Conservation (phyloP, 192 early-diverging fungal genomes). For the Gaertneriomyces semiglobifer region DNA sequence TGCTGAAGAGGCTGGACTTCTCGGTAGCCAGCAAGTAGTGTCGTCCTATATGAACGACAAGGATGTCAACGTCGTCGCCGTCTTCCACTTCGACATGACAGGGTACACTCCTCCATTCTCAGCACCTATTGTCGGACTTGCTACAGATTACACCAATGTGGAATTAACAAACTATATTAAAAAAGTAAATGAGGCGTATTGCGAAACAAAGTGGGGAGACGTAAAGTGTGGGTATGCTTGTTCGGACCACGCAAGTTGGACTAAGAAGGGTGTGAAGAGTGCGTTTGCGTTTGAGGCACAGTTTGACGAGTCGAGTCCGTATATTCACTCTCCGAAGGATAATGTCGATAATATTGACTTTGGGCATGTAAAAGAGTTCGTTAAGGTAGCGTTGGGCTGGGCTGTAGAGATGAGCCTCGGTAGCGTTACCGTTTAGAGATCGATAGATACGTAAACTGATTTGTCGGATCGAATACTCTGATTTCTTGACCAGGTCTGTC, state of each 20-base stretch:
- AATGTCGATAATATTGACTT: conserved; percentile 70
- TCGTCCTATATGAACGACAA: neutral
- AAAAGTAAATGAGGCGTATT: conserved; percentile 58
- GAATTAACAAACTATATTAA: conserved; percentile 40
- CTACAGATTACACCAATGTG: conserved; percentile 69
- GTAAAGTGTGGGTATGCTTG: conserved; percentile 78
- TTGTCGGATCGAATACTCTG: no score
- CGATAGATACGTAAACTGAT: no score
- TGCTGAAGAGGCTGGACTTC: conserved; percentile 81
- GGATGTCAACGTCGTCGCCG: neutral
- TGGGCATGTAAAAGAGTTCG: conserved; percentile 77
- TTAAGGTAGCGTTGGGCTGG: conserved; percentile 20
- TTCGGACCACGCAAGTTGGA: conserved; percentile 87
- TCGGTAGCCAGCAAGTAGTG: conserved; percentile 76
- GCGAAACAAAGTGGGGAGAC: conserved; percentile 54
- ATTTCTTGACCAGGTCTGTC: no score
- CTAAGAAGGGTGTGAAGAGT: conserved; percentile 70
- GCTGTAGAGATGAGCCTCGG: conserved; percentile 20
- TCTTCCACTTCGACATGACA: conserved; percentile 78
- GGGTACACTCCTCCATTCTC: conserved; percentile 63
- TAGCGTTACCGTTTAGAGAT: no score
- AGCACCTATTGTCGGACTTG: conserved; percentile 57
- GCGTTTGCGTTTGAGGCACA: conserved; percentile 57
- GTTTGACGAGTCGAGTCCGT: conserved; percentile 40
- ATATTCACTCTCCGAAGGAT: conserved; percentile 76